Conservation (phyloP, 2,329 filamentous ascomycete species). For the Cryphonectria radicalis region DNA sequence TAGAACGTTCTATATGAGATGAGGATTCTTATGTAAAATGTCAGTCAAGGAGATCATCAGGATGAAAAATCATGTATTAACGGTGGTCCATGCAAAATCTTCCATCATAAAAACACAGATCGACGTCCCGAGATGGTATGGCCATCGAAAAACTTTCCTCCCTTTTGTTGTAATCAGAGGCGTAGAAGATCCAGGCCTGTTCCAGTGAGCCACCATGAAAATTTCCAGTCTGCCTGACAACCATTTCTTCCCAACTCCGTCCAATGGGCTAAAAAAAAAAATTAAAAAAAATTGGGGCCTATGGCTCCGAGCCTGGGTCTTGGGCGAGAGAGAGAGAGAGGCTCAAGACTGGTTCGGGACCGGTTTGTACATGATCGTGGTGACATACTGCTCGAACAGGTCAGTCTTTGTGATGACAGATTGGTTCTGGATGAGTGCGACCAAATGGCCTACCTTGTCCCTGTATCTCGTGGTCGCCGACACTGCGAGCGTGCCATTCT, state of each 20-base stretch:
- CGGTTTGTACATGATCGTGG: constrained; percentile 96
- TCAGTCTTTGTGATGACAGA: constrained; percentile 30
- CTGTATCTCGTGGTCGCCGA: constrained; percentile 98
- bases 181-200: constrained; percentile 4
- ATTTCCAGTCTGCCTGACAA: constrained; percentile 18
- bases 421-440: neutral
- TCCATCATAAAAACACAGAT: constrained; percentile 29
- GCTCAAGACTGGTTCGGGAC: constrained; percentile 24
- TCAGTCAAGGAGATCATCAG: neutral
- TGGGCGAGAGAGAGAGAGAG: neutral
- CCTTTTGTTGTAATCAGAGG: constrained; percentile 23
- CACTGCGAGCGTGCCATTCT: constrained; percentile 91
- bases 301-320: neutral
- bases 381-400: constrained; percentile 73
- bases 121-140: neutral
- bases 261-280: constrained; percentile 20
- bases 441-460: constrained; percentile 71
- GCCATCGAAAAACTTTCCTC: neutral
- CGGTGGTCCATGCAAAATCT: constrained; percentile 14
- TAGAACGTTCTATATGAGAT: neutral
- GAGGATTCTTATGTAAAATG: neutral
- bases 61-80: constrained; percentile 9
- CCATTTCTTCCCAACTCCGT: constrained; percentile 20
- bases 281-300: constrained; percentile 5
- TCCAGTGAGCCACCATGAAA: neutral